These are phyloP conservation scores for Tuber microsphaerosporum DNA, from an alignment of 495 filamentous ascomycete species.

Conservation along the genomic window DNA sequence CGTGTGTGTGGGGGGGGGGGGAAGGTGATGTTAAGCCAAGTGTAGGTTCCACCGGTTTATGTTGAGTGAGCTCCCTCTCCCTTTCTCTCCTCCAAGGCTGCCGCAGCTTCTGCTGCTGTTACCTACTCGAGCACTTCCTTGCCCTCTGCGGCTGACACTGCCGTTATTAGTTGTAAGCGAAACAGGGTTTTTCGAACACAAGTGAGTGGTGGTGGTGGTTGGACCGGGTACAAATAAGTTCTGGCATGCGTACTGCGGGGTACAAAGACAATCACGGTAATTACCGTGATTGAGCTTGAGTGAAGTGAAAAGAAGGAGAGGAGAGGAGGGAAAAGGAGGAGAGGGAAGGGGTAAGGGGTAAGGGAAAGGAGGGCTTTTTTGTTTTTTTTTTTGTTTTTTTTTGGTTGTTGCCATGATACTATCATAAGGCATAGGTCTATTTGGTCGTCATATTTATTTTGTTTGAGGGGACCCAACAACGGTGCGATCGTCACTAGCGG, in stretches of 20 bases:
- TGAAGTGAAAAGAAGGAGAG: neutral
- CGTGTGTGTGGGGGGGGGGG: neutral
- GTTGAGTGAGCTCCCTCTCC: neutral
- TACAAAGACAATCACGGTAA: neutral
- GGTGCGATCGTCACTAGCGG: neutral
- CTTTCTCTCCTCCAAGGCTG: neutral
- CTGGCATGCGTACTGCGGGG: constrained; percentile 6
- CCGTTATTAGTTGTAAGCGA: neutral
- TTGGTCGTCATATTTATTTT: neutral
- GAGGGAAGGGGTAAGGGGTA: neutral
- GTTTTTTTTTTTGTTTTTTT: neutral
- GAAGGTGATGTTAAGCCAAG: neutral
- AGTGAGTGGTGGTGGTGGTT: neutral
- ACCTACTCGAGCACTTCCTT: neutral
- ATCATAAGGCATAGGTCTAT: neutral
- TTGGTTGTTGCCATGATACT: neutral
- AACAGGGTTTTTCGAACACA: neutral
- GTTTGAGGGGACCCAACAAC: neutral
- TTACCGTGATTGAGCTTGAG: neutral
- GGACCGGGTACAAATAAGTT: neutral
- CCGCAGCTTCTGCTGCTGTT: neutral
- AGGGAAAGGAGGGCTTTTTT: neutral
- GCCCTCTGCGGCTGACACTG: neutral
- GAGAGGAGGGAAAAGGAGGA: neutral
- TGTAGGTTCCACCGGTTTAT: neutral